Conservation (phyloP, 208 protist species). For the Vickermania spadyakhi region DNA sequence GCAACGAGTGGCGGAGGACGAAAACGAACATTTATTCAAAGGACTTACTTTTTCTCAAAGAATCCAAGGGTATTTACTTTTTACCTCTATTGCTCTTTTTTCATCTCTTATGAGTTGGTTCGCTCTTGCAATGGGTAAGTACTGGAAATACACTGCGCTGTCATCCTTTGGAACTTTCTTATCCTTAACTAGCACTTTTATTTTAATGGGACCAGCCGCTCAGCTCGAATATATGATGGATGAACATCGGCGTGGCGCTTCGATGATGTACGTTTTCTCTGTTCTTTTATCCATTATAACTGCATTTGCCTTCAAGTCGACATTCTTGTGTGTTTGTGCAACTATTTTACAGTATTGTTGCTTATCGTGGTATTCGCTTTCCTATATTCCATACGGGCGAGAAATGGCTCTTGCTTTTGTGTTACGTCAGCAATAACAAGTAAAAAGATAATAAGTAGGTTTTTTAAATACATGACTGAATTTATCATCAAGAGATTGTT, state of each 20-base stretch:
- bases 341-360: slow-evolving; percentile 75
- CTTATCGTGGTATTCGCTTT: slow-evolving; percentile 86
- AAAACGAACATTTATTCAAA: slow-evolving; percentile 56
- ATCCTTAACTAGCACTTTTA: slow-evolving; percentile 67
- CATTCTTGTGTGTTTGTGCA: slow-evolving; percentile 53
- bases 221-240: slow-evolving; percentile 89
- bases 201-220: slow-evolving; percentile 76
- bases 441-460: background rate
- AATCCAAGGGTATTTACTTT: slow-evolving; percentile 75
- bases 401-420: slow-evolving; percentile 44
- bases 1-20: slow-evolving; percentile 6
- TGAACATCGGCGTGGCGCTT: slow-evolving; percentile 55
- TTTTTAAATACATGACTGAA: background rate
- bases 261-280: slow-evolving; percentile 59
- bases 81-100: slow-evolving; percentile 67
- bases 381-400: slow-evolving; percentile 83
- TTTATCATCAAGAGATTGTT: slow-evolving; percentile 1
- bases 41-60: slow-evolving; percentile 69
- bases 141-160: slow-evolving; percentile 83
- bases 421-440: slow-evolving; percentile 7
- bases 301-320: slow-evolving; percentile 45
- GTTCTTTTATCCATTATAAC: slow-evolving; percentile 66
- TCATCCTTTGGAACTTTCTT: slow-evolving; percentile 66
- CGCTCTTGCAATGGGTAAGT: slow-evolving; percentile 56
- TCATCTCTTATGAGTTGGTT: slow-evolving; percentile 74